Evolutionary conservation across 2,329 filamentous ascomycete species (phyloP).

Genomic region (Penicillium sclerotigenum): DNA sequence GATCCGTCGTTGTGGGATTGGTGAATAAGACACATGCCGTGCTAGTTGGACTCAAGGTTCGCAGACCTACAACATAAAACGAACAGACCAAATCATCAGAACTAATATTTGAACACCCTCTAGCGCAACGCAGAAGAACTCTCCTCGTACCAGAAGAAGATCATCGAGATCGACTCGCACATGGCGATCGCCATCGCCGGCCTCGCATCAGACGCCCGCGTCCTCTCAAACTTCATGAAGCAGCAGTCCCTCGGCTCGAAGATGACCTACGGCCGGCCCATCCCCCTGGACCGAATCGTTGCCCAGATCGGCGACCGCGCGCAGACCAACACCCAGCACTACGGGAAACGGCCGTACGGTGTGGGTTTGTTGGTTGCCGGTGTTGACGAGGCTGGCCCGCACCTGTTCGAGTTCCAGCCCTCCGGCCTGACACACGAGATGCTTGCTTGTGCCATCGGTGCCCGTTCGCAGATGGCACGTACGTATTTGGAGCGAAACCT

Average conservation of each 20-base stretch:
- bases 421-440: constrained; percentile 96
- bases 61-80: constrained; percentile 10
- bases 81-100: not conserved
- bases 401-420: constrained; percentile 98
- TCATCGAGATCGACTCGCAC: constrained; percentile 94
- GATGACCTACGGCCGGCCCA: constrained; percentile 91
- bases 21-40: constrained; percentile 98
- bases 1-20: constrained; percentile 93
- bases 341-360: constrained; percentile 93
- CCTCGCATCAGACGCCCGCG: constrained; percentile 93
- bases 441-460: constrained; percentile 92
- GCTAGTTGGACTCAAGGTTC: constrained; percentile 91
- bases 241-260: constrained; percentile 95
- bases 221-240: constrained; percentile 99
- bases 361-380: constrained; percentile 90
- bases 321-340: constrained; percentile 96
- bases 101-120: not conserved
- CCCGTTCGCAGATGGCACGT: constrained; percentile 92
- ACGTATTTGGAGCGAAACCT: constrained; percentile 94
- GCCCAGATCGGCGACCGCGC: constrained; percentile 92
- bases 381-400: constrained; percentile 88
- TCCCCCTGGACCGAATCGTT: constrained; percentile 85
- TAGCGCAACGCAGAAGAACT: constrained; percentile 98
- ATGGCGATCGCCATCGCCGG: constrained; percentile 93
- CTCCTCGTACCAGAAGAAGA: constrained; percentile 99